Evolutionary conservation across 2,329 filamentous ascomycete genomes (phyloP).

Genomic region (Atkinsonella hypoxylon): DNA sequence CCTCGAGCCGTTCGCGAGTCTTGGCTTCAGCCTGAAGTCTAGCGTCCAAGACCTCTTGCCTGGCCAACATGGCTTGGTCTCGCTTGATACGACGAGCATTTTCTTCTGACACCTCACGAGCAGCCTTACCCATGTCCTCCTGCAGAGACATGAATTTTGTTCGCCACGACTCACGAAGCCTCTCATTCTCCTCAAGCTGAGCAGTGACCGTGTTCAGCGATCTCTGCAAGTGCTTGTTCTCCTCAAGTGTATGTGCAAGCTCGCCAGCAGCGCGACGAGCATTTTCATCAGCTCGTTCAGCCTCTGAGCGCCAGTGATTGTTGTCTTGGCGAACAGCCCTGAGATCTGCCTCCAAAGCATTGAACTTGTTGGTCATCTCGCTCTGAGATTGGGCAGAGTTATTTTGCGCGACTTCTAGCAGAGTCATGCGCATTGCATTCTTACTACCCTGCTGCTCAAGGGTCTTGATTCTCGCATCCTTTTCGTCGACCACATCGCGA

Average conservation of each 20-base stretch:
- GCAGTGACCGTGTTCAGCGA: constrained; percentile 61
- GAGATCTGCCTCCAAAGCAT: constrained; percentile 41
- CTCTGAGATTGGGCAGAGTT: constrained; percentile 41
- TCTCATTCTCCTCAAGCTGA: constrained; percentile 77
- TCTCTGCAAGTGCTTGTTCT: constrained; percentile 63
- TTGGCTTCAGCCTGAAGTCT: constrained; percentile 64
- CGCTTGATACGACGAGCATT: constrained; percentile 68
- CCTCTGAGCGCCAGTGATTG: constrained; percentile 49
- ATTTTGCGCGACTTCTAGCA: constrained; percentile 55
- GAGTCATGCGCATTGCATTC: constrained; percentile 47
- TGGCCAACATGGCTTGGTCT: constrained; percentile 65
- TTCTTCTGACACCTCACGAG: constrained; percentile 70
- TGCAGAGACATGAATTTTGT: constrained; percentile 76
- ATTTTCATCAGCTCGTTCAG: constrained; percentile 44
- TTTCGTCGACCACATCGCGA: constrained; percentile 54
- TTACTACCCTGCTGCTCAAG: constrained; percentile 45
- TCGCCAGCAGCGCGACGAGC: constrained; percentile 38
- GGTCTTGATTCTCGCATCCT: constrained; percentile 51
- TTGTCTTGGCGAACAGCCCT: constrained; percentile 43
- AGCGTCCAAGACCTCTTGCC: constrained; percentile 69
- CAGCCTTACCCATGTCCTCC: constrained; percentile 71
- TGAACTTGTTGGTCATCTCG: constrained; percentile 44
- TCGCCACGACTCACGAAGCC: constrained; percentile 73
- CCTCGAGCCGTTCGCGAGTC: constrained; percentile 54
- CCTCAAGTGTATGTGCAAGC: constrained; percentile 34